phyloP scores from a whole-genome alignment of 345 rosid species.

The Syzygium grande region DNA sequence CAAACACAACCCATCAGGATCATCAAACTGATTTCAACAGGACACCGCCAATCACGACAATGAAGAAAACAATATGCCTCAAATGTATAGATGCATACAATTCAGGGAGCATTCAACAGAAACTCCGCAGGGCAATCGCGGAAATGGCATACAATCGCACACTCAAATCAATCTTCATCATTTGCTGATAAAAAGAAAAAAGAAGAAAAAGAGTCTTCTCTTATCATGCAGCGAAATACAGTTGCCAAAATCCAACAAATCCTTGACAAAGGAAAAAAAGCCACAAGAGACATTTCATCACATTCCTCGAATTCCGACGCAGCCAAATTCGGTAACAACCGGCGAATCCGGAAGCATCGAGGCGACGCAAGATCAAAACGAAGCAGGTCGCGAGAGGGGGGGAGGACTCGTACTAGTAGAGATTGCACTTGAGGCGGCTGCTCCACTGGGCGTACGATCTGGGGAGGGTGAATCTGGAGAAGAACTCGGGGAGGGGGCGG shows the following conservation, averaged over 20 bases:
- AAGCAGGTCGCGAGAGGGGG: background rate
- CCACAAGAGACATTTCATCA: background rate
- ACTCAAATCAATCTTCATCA: background rate
- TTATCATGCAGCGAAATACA: background rate
- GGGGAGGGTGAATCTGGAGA: conserved; percentile 85
- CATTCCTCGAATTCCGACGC: background rate
- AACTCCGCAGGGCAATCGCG: background rate
- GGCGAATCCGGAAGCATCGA: background rate
- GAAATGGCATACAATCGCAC: background rate
- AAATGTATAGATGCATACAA: background rate
- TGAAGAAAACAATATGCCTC: background rate
- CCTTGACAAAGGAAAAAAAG: background rate
- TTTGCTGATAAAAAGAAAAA: too few species aligned
- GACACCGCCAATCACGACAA: background rate
- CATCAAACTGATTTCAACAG: background rate
- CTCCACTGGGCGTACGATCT: conserved; percentile 79
- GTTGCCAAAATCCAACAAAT: background rate
- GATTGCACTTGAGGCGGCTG: conserved; percentile 98
- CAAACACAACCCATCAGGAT: background rate
- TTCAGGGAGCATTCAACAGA: background rate
- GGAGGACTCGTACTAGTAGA: conserved; percentile 57
- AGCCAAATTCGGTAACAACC: background rate
- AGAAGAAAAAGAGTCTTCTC: too few species aligned
- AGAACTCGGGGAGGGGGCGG: conserved; percentile 80
- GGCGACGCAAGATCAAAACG: background rate